phyloP scores from a whole-genome alignment of 768 basidiomycete species.

The Botryobasidium botryosum region DNA sequence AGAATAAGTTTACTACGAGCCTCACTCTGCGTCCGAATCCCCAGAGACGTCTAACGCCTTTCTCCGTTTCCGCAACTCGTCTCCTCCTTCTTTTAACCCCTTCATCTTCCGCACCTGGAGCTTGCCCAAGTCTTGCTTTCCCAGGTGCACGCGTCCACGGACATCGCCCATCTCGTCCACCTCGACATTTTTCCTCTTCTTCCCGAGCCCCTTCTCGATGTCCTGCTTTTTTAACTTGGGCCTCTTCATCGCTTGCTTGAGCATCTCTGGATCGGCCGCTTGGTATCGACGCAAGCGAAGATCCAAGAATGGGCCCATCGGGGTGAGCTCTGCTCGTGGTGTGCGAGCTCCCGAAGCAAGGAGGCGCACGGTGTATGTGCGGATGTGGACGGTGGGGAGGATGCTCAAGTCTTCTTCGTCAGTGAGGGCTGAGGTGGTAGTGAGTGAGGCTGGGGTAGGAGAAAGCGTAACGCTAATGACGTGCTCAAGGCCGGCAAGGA shows the following conservation, averaged over 20 bases:
- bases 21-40: too few relatives aligned
- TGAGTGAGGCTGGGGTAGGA: slow-evolving; percentile 41
- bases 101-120: slow-evolving; percentile 96
- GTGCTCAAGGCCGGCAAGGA: slow-evolving; percentile 69
- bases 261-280: slow-evolving; percentile 56
- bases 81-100: slow-evolving; percentile 56
- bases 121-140: slow-evolving; percentile 70
- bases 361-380: slow-evolving; percentile 64
- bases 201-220: slow-evolving; percentile 72
- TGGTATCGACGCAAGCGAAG: slow-evolving; percentile 59
- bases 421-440: slow-evolving; percentile 22
- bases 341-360: slow-evolving; percentile 61
- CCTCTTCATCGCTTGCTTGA: slow-evolving; percentile 64
- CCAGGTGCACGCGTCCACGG: slow-evolving; percentile 78
- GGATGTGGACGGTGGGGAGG: slow-evolving; percentile 75
- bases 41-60: too few relatives aligned
- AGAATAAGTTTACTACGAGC: too few relatives aligned
- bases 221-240: slow-evolving; percentile 83
- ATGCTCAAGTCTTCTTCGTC: slow-evolving; percentile 24
- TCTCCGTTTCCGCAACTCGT: too few relatives aligned
- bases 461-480: slow-evolving; percentile 69
- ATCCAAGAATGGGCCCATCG: slow-evolving; percentile 87
- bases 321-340: slow-evolving; percentile 65
- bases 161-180: slow-evolving; percentile 97
- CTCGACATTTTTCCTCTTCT: slow-evolving; percentile 87